Conservation (phyloP, 1,284 basidiomycete genomes). For the Apiotrichum gracile region DNA sequence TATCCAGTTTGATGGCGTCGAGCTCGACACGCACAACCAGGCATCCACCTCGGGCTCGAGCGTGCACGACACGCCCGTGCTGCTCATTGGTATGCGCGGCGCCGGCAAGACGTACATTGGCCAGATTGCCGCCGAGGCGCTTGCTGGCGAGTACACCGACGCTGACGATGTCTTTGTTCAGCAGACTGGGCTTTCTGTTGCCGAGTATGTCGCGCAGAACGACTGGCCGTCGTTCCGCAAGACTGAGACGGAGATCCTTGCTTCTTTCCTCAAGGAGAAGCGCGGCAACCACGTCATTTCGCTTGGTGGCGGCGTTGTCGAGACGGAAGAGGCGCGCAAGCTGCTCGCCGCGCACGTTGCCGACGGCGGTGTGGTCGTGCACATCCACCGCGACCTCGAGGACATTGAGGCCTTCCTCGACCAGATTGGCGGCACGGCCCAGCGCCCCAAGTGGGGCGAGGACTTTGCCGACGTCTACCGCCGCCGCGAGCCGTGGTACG, state of each 20-base stretch:
- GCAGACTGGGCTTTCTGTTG: slow-evolving; percentile 60
- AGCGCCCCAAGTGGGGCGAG: slow-evolving; percentile 78
- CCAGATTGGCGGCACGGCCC: slow-evolving; percentile 55
- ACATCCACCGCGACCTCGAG: slow-evolving; percentile 64
- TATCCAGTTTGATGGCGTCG: slow-evolving; percentile 78
- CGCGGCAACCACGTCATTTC: slow-evolving; percentile 68
- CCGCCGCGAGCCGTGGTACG: slow-evolving; percentile 80
- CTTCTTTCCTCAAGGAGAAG: slow-evolving; percentile 58
- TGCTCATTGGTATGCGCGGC: slow-evolving; percentile 94
- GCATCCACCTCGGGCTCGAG: slow-evolving; percentile 48
- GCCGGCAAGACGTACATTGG: slow-evolving; percentile 93
- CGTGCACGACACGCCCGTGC: slow-evolving; percentile 53
- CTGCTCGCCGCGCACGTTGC: slow-evolving; percentile 64
- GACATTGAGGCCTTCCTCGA: slow-evolving; percentile 73
- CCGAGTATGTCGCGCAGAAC: slow-evolving; percentile 68
- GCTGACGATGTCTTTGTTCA: slow-evolving; percentile 76
- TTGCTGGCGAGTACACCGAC: slow-evolving; percentile 77
- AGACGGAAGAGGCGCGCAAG: slow-evolving; percentile 68
- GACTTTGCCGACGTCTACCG: slow-evolving; percentile 73
- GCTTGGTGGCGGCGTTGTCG: slow-evolving; percentile 92
- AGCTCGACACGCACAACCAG: slow-evolving; percentile 52
- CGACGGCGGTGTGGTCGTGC: slow-evolving; percentile 61
- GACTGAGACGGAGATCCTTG: slow-evolving; percentile 57
- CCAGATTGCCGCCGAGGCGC: slow-evolving; percentile 63
- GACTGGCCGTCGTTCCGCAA: slow-evolving; percentile 73